phyloP scores from a whole-genome alignment of 371 early-diverging fungal genomes.

The Gilbertella persicaria region DNA sequence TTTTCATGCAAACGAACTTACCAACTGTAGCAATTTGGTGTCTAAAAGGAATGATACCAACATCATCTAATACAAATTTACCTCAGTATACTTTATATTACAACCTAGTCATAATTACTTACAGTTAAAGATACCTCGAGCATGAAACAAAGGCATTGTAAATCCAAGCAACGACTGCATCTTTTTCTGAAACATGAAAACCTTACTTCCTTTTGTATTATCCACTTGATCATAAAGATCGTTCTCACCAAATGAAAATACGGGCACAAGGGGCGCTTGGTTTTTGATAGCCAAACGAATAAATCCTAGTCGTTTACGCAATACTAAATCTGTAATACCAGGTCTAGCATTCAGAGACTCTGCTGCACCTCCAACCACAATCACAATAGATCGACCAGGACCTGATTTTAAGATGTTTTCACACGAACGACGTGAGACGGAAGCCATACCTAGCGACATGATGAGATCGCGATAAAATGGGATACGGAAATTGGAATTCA shows the following conservation, averaged over 20 bases:
- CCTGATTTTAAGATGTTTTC: slow-evolving; percentile 72
- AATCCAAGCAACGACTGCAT: slow-evolving; percentile 65
- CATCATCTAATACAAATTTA: slow-evolving; percentile 35
- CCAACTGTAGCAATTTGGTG: slow-evolving; percentile 56
- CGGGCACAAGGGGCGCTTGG: slow-evolving; percentile 70
- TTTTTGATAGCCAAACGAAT: slow-evolving; percentile 80
- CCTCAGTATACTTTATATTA: not conserved
- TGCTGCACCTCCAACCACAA: slow-evolving; percentile 81
- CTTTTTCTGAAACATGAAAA: slow-evolving; percentile 60
- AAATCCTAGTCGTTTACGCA: slow-evolving; percentile 78
- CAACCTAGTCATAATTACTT: slow-evolving; percentile 18
- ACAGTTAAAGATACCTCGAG: slow-evolving; percentile 76
- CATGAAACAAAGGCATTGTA: slow-evolving; percentile 74
- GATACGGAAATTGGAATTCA: slow-evolving; percentile 63
- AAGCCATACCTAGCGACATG: slow-evolving; percentile 71
- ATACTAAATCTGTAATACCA: slow-evolving; percentile 63
- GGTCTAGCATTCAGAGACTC: slow-evolving; percentile 74
- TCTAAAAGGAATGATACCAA: slow-evolving; percentile 62
- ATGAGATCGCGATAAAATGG: slow-evolving; percentile 80
- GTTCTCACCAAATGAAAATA: slow-evolving; percentile 84
- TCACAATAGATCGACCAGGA: slow-evolving; percentile 77
- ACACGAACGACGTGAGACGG: slow-evolving; percentile 77
- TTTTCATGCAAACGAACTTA: too few relatives aligned
- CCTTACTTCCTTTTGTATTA: slow-evolving; percentile 48
- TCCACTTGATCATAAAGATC: slow-evolving; percentile 72